A percentile compares a stretch with the other conserved stretches of the same genome.
Conservation (phyloP, 345 rosid species). For the Bruguiera gymnorhiza region DNA sequence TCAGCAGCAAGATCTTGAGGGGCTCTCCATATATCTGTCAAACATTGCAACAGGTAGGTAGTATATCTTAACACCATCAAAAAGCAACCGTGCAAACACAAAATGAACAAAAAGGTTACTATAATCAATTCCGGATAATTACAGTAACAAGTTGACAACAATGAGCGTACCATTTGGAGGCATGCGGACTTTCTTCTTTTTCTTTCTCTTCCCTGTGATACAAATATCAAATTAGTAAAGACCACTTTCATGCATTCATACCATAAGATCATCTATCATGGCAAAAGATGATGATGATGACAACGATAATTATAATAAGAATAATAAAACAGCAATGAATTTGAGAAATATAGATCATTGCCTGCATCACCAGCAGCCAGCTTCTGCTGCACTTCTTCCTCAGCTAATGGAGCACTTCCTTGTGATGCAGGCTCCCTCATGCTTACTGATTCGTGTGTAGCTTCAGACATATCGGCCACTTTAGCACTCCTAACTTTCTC, state of each 20-base stretch:
- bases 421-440: slow-evolving; percentile 4
- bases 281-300: neutral
- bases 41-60: slow-evolving; percentile 13
- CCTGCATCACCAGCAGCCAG: slow-evolving; percentile 32
- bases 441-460: neutral
- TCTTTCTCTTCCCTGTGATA: slow-evolving; percentile 70
- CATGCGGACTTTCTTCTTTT: slow-evolving; percentile 68
- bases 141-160: neutral
- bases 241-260: neutral
- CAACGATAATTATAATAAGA: neutral
- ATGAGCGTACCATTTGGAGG: slow-evolving; percentile 50
- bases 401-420: slow-evolving; percentile 27
- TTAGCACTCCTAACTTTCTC: neutral
- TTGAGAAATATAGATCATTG: neutral
- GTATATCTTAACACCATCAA: neutral
- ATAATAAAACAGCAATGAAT: neutral
- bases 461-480: neutral
- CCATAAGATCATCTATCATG: neutral
- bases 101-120: neutral
- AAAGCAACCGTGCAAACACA: slow-evolving; percentile 3
- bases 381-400: slow-evolving; percentile 39
- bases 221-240: slow-evolving; percentile 12
- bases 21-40: slow-evolving; percentile 69
- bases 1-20: slow-evolving; percentile 62
- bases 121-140: neutral